Conservation (phyloP, 345 rosid species). For the Eucalyptus cladocalyx region DNA sequence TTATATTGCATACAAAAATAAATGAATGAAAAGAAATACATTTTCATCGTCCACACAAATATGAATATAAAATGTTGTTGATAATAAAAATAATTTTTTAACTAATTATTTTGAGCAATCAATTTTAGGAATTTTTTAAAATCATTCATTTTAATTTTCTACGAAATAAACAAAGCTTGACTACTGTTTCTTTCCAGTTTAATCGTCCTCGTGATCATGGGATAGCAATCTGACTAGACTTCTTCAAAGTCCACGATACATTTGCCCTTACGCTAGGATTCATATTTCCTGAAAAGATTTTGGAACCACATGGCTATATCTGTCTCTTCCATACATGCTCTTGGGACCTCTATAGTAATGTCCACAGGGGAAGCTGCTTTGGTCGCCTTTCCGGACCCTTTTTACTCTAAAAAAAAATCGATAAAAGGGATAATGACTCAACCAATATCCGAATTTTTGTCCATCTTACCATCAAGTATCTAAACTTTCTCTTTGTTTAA, state of each 20-base stretch:
- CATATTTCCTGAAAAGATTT: not conserved
- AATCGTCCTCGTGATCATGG: not conserved
- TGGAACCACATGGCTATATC: not conserved
- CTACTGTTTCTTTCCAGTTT: not conserved
- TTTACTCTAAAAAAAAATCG: not conserved
- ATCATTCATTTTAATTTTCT: no score
- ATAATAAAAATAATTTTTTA: no score
- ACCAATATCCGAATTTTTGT: not conserved
- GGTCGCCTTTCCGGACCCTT: not conserved
- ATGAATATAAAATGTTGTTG: no score
- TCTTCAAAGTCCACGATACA: not conserved
- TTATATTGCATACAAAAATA: no score
- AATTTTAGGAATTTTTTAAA: no score
- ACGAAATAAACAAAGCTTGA: rapidly evolving
- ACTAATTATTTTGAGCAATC: no score
- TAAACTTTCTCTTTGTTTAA: no score
- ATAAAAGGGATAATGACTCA: not conserved
- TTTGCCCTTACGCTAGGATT: not conserved
- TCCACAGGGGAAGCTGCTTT: not conserved
- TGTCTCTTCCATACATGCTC: not conserved
- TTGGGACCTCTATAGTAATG: not conserved
- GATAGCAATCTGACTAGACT: not conserved
- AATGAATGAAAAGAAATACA: not conserved
- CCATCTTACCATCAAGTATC: no score
- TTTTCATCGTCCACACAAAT: not conserved